These are phyloP conservation scores for Lepidopterella palustris DNA, from an alignment of 495 filamentous ascomycete genomes.

Conservation along the genomic window DNA sequence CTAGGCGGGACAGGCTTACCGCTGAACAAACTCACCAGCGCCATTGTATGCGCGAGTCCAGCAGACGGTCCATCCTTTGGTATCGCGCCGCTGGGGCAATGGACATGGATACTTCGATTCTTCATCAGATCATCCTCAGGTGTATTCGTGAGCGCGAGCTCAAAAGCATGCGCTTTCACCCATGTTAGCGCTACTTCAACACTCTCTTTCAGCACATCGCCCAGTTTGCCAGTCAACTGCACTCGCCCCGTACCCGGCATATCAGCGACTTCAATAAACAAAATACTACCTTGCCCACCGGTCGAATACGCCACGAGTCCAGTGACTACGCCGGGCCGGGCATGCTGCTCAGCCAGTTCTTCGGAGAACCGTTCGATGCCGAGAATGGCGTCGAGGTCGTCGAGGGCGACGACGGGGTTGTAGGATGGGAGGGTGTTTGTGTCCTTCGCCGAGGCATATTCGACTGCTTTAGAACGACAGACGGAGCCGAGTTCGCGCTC, in stretches of 20 bases:
- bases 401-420: slow-evolving; percentile 62
- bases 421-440: slow-evolving; percentile 61
- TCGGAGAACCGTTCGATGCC: slow-evolving; percentile 93
- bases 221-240: slow-evolving; percentile 97
- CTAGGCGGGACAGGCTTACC: slow-evolving; percentile 84
- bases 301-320: slow-evolving; percentile 94
- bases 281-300: slow-evolving; percentile 88
- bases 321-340: slow-evolving; percentile 89
- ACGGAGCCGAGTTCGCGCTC: slow-evolving; percentile 94
- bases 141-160: slow-evolving; percentile 74
- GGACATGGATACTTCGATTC: slow-evolving; percentile 87
- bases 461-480: slow-evolving; percentile 89
- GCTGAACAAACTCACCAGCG: slow-evolving; percentile 83
- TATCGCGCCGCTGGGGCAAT: slow-evolving; percentile 91
- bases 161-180: slow-evolving; percentile 94
- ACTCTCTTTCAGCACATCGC: slow-evolving; percentile 93
- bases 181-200: slow-evolving; percentile 93
- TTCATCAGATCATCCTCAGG: slow-evolving; percentile 93
- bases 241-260: slow-evolving; percentile 92
- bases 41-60: slow-evolving; percentile 89
- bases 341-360: slow-evolving; percentile 84
- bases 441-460: slow-evolving; percentile 87
- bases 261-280: slow-evolving; percentile 97
- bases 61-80: slow-evolving; percentile 90
- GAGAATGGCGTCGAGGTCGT: slow-evolving; percentile 83